Base-by-base conservation (phyloP, 371 early-diverging fungal genomes). In the Synchytrium microbalum region DNA sequence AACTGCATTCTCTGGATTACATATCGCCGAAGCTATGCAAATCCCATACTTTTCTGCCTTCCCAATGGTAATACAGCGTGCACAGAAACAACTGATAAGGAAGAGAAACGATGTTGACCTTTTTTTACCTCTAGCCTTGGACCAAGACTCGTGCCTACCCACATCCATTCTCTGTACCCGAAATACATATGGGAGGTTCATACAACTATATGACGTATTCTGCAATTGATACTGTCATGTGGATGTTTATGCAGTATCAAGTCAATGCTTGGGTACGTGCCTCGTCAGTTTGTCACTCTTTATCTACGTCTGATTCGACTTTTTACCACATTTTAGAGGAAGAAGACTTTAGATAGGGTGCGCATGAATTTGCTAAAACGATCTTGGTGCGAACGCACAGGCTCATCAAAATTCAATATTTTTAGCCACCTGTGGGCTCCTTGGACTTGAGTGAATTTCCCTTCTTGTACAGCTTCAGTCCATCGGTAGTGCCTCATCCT, bases 131-230 rank as follows among this genome's bases (percentile, higher is more conserved):
- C 23, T n/a, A 57, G 57, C 57, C 25, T 57, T 89, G 90, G 92
- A 88, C 89, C 32, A 73, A 88, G n/a, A 92, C 91, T 5, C 70
- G 85, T 2, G 78, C 79, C 0, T 92, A 86, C 67, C 90, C 91
- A 23, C 92, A 92, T 65, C 91, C 92, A 0, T 88, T 90, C 66
- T 88, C 88, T 1, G 86, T 88, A 0, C 86, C 73, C n/a, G 74
- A 74, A 80, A 0, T 82, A 79, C 63, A 77, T 76, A 32, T 86
- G 32, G 88, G 89, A 30, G 69, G 83, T 16, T 65, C 84, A 0
- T 92, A 89, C 69, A 92, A 92, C 67, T 86, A 86, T 61, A 88
- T 88, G 86, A 86, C 89, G 1, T 86, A 87, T 67, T 81, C 85
- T 3, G 68, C 89, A 65, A 84, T 90, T 63, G 90, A 91, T 38